Evolutionary conservation across 2,329 filamentous ascomycete genomes (phyloP), one percentile per base, ranked within the genome.

Genomic region (Verruconis gallopava): DNA sequence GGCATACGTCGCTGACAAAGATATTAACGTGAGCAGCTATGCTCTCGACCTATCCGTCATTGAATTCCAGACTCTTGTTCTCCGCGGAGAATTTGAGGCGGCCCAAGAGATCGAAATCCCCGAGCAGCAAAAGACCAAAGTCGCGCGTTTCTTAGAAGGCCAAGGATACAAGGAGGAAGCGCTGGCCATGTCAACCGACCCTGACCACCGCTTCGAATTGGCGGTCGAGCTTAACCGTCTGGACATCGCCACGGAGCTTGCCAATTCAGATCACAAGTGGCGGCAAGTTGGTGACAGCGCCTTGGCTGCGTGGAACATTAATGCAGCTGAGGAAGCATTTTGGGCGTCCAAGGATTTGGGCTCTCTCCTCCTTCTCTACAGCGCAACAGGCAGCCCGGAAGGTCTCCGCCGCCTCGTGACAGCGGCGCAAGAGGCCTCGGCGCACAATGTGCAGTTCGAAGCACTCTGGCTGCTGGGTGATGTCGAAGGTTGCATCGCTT

Each of bases 81-180:
- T 98, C 14, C 82, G 91, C 44, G 88, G 82, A 40, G 91, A 98
- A 53, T 81, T 96, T 70, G 91, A 96, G 49, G 77, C 85, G 12
- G 91, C 91, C 0, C 79, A 81, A 6, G 86, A 93, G 57, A 72
- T 95, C 48, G 81, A 81, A 15, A 88, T 98, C 28, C 86, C 89
- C 0, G 68, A 78, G n/a, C 85, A 93, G 49, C 86, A 98, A 61
- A 82, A 94, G 62, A 95, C 94, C 71, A 96, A 96, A 68, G 93
- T 98, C 52, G 91, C 91, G 3, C 80, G 91, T 17, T 98, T 98
- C 72, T 71, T 98, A 41, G 91, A 96, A 62, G 91, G 91, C 2
- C 91, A 98, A 63, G 89, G 89, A 32, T 85, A 94, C 65, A 96
- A 96, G 65, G 89, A 96, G 53, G 73, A 95, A 50, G 91, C 91